Evolutionary conservation across 148 eudicot genomes (phyloP).

Genomic region (Rhododendron vialii): DNA sequence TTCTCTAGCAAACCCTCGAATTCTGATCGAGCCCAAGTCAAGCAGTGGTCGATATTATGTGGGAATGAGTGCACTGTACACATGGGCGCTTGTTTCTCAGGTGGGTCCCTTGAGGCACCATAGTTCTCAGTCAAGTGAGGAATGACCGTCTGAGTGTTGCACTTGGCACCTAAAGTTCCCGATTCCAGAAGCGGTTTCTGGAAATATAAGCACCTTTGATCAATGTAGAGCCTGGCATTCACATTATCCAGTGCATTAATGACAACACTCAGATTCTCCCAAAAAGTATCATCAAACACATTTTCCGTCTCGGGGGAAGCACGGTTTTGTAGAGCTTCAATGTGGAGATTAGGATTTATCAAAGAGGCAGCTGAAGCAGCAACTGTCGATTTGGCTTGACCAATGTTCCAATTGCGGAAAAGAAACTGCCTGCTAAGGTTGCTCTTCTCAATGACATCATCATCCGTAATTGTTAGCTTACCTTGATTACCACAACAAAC

Average conservation of each 20-base stretch:
- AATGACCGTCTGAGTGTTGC: conserved; percentile 92
- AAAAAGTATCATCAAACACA: conserved; percentile 75
- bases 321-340: conserved; percentile 88
- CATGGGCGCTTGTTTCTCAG: conserved; percentile 97
- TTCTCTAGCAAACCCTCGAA: conserved; percentile 94
- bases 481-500: conserved; percentile 66
- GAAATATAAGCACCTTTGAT: conserved; percentile 80
- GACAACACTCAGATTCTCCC: conserved; percentile 78
- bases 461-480: conserved; percentile 82
- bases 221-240: conserved; percentile 85
- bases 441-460: conserved; percentile 95
- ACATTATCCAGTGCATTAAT: conserved; percentile 89
- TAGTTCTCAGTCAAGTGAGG: conserved; percentile 91
- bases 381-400: conserved; percentile 92
- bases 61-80: conserved; percentile 95
- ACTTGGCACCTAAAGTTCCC: conserved; percentile 91
- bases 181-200: conserved; percentile 94
- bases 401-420: conserved; percentile 95
- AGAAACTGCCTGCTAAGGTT: conserved; percentile 88
- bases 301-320: conserved; percentile 86
- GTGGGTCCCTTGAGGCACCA: conserved; percentile 96
- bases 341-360: conserved; percentile 53
- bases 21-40: conserved; percentile 93
- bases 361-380: conserved; percentile 72
- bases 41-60: conserved; percentile 87